Evolutionary conservation across 2,329 filamentous ascomycete species (phyloP), one percentile per base, ranked within the genome.

Genomic region (Cercospora zeae-maydis): DNA sequence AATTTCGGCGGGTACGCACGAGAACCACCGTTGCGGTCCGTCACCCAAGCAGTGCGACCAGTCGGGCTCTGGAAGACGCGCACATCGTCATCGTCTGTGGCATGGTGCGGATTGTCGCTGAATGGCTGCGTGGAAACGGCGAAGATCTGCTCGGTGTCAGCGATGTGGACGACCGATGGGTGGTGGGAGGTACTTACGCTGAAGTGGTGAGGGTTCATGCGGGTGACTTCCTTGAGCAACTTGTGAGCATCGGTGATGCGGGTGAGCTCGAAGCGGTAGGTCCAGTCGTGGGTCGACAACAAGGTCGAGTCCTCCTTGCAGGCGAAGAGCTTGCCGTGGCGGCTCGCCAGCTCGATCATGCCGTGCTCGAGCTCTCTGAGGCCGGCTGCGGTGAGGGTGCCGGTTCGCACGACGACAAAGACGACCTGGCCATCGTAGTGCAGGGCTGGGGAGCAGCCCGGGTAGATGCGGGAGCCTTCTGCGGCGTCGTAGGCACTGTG

Each of bases 251-350:
- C 58, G 2, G 58, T 63, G 58, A 74, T 68, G 37, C 61, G 66
- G 61, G 58, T 64, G 64, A 69, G 74, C 61, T 75, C 73, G 16
- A 69, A 69, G 24, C 71, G 70, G 66, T 71, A 75, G 34, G 36
- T 52, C 52, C 8, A 33, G 19, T 47, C 16, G 11, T 64, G 61
- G 53, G 68, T 61, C 16, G 58, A 57, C 14, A 65, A 68, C 27
- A 53, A 47, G 7, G 54, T 47, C 6, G 55, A 37, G 52, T 64
- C 55, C 19, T 66, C 63, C 0, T 49, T 47, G 59, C 72, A 69
- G 27, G 63, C 67, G 30, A 67, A 58, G 19, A 75, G 53, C 11
- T 68, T 49, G 33, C 72, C 73, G 47, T 66, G 70, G 16, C 47
- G 37, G 8, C 36, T 14, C 3, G 71, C 72, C 4, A 71, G 42